Percentiles rank a stretch among this genome's conserved stretches.
Evolutionary conservation across 306 rosid species (phyloP).

Genomic region (Citrullus amarus): DNA sequence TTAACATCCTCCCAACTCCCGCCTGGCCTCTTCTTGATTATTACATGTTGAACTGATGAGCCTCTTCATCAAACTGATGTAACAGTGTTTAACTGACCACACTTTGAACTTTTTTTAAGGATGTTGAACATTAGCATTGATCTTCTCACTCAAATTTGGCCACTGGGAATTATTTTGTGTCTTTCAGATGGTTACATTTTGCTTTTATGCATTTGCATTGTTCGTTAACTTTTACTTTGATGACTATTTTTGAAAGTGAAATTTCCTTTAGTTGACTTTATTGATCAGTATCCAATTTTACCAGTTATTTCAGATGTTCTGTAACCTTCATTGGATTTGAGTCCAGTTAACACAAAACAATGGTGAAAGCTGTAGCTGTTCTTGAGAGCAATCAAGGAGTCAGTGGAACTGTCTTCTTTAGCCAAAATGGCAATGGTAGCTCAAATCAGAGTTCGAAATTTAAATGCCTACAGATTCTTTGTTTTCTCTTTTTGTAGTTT

Average conservation of each 20-base stretch:
- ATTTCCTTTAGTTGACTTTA: neutral
- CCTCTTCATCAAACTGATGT: too few species aligned
- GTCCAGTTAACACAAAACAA: constrained; percentile 66
- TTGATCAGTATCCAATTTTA: neutral
- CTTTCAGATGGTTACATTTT: neutral
- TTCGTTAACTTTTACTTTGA: neutral
- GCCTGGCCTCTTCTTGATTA: too few species aligned
- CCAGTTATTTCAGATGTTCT: neutral
- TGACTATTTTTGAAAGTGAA: neutral
- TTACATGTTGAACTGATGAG: too few species aligned
- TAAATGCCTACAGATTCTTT: neutral
- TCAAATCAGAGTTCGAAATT: neutral
- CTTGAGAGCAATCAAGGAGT: constrained; percentile 61
- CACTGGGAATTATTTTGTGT: neutral
- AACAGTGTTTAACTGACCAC: too few species aligned
- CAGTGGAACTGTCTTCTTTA: constrained; percentile 46
- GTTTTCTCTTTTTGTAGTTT: neutral
- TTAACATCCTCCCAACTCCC: too few species aligned
- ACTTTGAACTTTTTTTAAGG: neutral
- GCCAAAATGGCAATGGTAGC: constrained; percentile 78
- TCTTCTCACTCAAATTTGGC: neutral
- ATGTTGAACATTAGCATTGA: neutral
- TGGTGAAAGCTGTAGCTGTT: constrained; percentile 92
- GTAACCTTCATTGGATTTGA: neutral
- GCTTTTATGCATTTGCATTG: neutral